Evolutionary conservation across 2,329 filamentous ascomycete species (phyloP), one percentile per base, ranked within the genome.

Genomic region (Rhinocladiella similis): DNA sequence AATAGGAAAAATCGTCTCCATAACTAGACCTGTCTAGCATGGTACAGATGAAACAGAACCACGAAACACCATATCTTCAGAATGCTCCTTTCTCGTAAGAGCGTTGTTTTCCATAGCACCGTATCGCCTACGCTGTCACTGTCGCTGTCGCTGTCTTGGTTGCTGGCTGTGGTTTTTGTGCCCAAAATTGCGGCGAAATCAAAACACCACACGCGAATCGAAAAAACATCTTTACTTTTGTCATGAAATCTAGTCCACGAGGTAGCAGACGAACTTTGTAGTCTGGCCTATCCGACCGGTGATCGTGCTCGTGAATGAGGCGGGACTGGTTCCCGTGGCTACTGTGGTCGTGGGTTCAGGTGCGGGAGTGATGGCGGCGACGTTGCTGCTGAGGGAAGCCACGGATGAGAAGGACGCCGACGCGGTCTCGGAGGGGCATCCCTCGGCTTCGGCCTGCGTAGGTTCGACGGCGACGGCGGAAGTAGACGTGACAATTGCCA

Each of bases 281-380:
- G 57, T 54, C 52, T 56, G 59, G 48, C 60, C 60, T 19, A 60
- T 62, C 12, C 60, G 57, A 25, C 60, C 60, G 5, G 57, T 62
- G 12, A 60, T 46, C 10, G 57, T 62, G 57, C 60, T 62, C 47
- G 56, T 57, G 57, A 62, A 62, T 39, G 60, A 62, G 1, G 54
- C 60, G 3, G 60, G 54, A 16, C 38, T 46, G 49, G 45, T 56
- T 14, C 38, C 18, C 3, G 38, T 16, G 10, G 38, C 29, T 10
- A 33, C 29, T 12, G 29, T 4, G 18, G 14, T n/a, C 18, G 38
- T 41, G 38, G 38, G 16, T 10, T n/a, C 18, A 5, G 38, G 38
- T 6, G 53, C 14, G 16, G 27, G 18, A 13, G 39, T 27, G 41
- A 25, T 33, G 13, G 53, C 16, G 14, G 49, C 33, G 29, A 52